phyloP scores from a whole-genome alignment of 1,284 basidiomycete genomes.

The Trichosporon inkin region DNA sequence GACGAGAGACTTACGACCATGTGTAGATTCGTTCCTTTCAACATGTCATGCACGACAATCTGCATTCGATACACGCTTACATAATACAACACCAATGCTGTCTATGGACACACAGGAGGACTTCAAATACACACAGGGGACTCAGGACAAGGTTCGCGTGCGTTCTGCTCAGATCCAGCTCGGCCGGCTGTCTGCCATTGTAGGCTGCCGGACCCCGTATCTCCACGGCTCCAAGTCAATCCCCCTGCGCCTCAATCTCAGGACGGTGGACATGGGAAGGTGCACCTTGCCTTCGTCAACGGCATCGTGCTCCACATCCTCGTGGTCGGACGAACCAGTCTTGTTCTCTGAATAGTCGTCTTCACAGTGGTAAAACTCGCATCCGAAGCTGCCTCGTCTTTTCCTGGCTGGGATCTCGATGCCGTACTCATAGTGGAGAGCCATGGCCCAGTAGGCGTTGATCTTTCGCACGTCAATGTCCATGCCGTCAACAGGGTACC shows the following conservation, averaged over 20 bases:
- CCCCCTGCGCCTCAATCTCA: neutral
- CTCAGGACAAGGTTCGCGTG: no score
- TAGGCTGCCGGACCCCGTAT: neutral
- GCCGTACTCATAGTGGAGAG: neutral
- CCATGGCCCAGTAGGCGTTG: neutral
- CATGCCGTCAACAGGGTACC: slow-evolving; percentile 10
- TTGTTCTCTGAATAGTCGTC: neutral
- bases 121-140: neutral
- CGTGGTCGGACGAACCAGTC: neutral
- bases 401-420: neutral
- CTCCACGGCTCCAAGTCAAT: neutral
- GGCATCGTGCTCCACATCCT: neutral
- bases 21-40: neutral
- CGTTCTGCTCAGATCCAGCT: slow-evolving; percentile 2
- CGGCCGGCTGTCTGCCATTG: neutral
- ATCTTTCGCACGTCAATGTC: slow-evolving; percentile 2
- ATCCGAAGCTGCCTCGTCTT: neutral
- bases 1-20: neutral
- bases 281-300: neutral
- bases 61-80: no score
- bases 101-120: neutral
- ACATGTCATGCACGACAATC: neutral
- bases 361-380: neutral
- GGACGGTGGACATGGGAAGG: neutral
- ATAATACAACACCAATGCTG: neutral